A percentile compares a stretch with the other conserved stretches of the same genome.
Conservation (phyloP, 306 rosid species). For the Acacia confusa region DNA sequence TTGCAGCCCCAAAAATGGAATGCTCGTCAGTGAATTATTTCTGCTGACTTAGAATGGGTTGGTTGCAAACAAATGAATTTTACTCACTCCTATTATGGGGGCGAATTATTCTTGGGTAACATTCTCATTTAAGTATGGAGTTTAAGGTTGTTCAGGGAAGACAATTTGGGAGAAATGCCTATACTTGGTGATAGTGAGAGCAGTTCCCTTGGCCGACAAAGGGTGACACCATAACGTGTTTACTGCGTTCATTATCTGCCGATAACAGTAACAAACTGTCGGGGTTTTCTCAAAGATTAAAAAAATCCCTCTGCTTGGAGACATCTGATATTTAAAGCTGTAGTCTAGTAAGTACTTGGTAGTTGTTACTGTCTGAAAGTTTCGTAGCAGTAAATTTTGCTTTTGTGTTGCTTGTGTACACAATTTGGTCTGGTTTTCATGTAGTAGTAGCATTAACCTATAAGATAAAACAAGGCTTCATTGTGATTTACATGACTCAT, state of each 20-base stretch:
- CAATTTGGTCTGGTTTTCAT: background rate
- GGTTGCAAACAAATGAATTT: constrained; percentile 11
- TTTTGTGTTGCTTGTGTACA: background rate
- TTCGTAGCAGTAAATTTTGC: background rate
- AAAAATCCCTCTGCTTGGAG: background rate
- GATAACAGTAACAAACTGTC: background rate
- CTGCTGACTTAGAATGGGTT: constrained; percentile 25
- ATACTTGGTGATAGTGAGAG: constrained; percentile 16
- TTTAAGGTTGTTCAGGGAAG: constrained; percentile 34
- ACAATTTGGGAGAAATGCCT: constrained; percentile 19
- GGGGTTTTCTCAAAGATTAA: background rate
- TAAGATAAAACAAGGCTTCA: background rate
- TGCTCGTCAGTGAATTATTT: constrained; percentile 14
- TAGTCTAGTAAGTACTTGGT: background rate
- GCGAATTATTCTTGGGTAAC: constrained; percentile 27
- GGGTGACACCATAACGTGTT: background rate
- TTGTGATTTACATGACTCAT: background rate
- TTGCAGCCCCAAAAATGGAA: constrained; percentile 47
- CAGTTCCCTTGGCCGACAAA: constrained; percentile 27
- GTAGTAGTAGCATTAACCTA: background rate
- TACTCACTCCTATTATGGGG: constrained; percentile 21
- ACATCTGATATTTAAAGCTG: background rate
- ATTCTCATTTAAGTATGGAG: constrained; percentile 18
- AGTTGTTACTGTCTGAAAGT: background rate
- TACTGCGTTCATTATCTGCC: background rate